phyloP scores from a whole-genome alignment of 345 rosid species.

The Corchorus capsularis region DNA sequence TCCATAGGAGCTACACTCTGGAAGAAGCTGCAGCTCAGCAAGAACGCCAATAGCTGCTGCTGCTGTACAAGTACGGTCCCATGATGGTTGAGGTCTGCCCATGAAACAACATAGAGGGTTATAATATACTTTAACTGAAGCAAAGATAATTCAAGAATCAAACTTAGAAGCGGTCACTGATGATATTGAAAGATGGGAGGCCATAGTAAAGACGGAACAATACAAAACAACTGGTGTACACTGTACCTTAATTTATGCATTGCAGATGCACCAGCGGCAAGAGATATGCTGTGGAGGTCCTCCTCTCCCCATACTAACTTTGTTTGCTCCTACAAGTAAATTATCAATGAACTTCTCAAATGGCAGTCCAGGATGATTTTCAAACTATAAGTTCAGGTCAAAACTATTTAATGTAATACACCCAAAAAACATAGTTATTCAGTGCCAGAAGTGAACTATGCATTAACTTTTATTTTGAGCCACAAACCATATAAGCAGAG shows the following conservation, averaged over 20 bases:
- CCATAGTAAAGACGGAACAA: no score
- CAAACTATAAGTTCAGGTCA: background rate
- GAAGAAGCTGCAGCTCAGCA: constrained; percentile 66
- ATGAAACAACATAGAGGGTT: constrained; percentile 21
- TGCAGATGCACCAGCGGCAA: constrained; percentile 71
- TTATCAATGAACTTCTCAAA: constrained; percentile 3
- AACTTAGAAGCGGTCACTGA: constrained; percentile 15
- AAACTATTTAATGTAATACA: no score
- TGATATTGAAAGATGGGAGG: no score
- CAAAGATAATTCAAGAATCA: background rate
- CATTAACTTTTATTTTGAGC: background rate
- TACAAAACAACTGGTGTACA: no score
- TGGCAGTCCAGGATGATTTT: background rate
- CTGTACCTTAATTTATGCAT: constrained; percentile 94
- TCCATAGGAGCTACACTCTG: constrained; percentile 47
- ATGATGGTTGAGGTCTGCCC: constrained; percentile 91
- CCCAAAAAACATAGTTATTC: background rate
- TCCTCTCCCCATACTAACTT: constrained; percentile 74
- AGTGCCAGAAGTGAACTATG: background rate
- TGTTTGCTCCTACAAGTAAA: constrained; percentile 62
- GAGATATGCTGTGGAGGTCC: constrained; percentile 75
- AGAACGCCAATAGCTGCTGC: constrained; percentile 86
- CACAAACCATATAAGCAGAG: background rate
- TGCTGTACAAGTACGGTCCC: constrained; percentile 96
- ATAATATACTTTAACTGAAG: background rate